Conservation (phyloP, 331 rosid species). For the Cydonia oblonga region DNA sequence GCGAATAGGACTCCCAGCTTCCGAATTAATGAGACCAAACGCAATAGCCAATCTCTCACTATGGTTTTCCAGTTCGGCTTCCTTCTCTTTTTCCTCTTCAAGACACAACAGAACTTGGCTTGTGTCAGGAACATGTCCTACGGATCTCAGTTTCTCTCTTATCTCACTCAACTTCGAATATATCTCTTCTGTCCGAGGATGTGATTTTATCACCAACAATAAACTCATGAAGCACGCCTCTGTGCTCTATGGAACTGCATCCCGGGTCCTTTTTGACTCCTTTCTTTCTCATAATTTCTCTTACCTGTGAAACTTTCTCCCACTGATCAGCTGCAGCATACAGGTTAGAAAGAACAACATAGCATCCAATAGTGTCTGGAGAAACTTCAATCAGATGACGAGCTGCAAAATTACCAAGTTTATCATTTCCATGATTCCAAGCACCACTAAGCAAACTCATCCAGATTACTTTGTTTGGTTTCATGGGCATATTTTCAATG, state of each 20-base stretch:
- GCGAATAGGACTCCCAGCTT: conserved; percentile 29
- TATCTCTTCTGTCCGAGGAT: conserved; percentile 34
- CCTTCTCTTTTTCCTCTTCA: conserved; percentile 34
- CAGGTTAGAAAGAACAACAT: conserved; percentile 44
- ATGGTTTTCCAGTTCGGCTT: conserved; percentile 45
- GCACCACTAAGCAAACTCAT: conserved; percentile 50
- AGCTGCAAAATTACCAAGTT: conserved; percentile 43
- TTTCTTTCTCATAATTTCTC: conserved; percentile 43
- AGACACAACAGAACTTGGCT: conserved; percentile 45
- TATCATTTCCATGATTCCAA: conserved; percentile 33
- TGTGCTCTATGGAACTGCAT: conserved; percentile 42
- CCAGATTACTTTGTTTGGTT: conserved; percentile 50
- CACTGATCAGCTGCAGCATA: conserved; percentile 44
- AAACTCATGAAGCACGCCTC: conserved; percentile 38
- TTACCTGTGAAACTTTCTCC: conserved; percentile 40
- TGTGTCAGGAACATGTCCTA: conserved; percentile 53
- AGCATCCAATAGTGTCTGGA: conserved; percentile 37
- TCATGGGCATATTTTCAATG: conserved; percentile 38
- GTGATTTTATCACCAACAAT: conserved; percentile 40
- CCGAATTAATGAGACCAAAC: conserved; percentile 41
- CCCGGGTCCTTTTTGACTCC: conserved; percentile 47
- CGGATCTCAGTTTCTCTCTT: conserved; percentile 37
- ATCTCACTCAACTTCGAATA: conserved; percentile 39
- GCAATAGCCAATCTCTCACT: conserved; percentile 53
- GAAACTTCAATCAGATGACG: conserved; percentile 33